A percentile compares a stretch with the other conserved stretches of the same genome.
phyloP scores from a whole-genome alignment of 2,329 filamentous ascomycete species.

The Cryphonectria japonica region DNA sequence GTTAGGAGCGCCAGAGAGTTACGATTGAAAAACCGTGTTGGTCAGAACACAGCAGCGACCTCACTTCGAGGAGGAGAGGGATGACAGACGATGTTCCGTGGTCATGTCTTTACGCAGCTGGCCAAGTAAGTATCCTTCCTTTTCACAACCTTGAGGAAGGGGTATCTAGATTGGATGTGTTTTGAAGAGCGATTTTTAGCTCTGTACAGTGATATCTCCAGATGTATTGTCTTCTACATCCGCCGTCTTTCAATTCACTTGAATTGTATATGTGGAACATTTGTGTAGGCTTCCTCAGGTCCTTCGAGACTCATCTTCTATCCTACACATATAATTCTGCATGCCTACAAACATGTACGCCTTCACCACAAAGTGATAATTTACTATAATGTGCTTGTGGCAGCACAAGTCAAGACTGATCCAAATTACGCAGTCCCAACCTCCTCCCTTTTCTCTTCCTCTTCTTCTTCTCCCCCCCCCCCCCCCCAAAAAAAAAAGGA shows the following conservation, averaged over 20 bases:
- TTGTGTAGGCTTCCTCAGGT: not conserved
- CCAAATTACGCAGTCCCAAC: not conserved
- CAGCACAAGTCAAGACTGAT: not conserved
- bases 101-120: not conserved
- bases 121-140: not conserved
- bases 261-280: not conserved
- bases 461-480: not conserved
- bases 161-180: not conserved
- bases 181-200: not conserved
- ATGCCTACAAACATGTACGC: not conserved
- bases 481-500: not conserved
- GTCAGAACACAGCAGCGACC: not conserved
- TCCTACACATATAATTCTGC: not conserved
- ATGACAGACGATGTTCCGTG: not conserved
- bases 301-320: not conserved
- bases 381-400: not conserved
- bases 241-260: not conserved
- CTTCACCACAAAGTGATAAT: not conserved
- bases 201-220: not conserved
- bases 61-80: too few relatives aligned
- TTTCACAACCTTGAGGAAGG: not conserved
- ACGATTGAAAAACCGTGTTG: too few relatives aligned
- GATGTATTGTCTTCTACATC: not conserved
- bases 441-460: not conserved
- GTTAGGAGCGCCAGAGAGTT: not conserved